Base-by-base conservation (phyloP, 2,329 filamentous ascomycete species). In the Botrytis hyacinthi region DNA sequence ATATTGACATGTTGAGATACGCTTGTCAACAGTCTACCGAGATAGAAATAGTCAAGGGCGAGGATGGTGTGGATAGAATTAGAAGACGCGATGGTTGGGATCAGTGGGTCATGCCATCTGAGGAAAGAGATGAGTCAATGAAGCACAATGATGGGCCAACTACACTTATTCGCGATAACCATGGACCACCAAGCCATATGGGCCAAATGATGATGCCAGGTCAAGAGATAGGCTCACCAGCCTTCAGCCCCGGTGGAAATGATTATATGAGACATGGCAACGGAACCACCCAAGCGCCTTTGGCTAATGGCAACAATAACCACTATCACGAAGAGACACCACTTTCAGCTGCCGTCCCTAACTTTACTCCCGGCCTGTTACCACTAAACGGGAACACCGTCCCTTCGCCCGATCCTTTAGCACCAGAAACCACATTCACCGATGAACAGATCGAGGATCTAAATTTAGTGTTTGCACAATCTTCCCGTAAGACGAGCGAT, bases 11-110 rank as follows among this genome's bases (percentile, higher is more conserved):
- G 72, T 85, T 98, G 74, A 93, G 93, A 75, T 86, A 88, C 72
- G 93, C 92, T 22, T 95, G 92, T 80, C 88, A 92, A 73, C 88
- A 91, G 76, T 93, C 93, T 0, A 86, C 86, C 16, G 87, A 87
- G 57, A 87, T 97, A 74, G 94, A 98, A 78, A 91, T 93, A 78
- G 87, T 92, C 65, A 83, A 90, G 48, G 92, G 92, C 59, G 88
- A 92, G 42, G 94, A 98, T 81, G 91, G 92, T 46, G 85, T 91
- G 68, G 94, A 98, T 81, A 89, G 94, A 61, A 82, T 98, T 63
- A 92, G 96, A 70, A 89, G 90, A 74, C 88, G 88, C 40, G 87
- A 93, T 32, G 90, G 89, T 40, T 98, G 94, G 93, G 87, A 92
- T 77, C 89, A 91, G 77, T 98, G 93, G 86, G 88, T 98, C 32